phyloP scores from a whole-genome alignment of 768 basidiomycete species.

The Plicaturopsis crispa region DNA sequence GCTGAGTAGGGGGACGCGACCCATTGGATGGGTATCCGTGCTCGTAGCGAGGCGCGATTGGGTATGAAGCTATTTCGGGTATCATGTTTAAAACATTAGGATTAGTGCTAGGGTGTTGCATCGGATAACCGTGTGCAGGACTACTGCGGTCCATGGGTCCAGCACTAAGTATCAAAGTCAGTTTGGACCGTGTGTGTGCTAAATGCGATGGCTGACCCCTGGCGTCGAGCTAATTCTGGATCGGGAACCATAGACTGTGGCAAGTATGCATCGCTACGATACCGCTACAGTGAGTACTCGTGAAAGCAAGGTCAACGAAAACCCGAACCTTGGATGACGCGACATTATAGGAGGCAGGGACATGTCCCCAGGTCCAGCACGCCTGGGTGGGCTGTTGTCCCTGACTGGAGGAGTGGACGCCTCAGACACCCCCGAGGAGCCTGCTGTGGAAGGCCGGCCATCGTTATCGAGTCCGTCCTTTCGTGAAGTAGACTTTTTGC shows the following conservation, averaged over 20 bases:
- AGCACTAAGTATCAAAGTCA: too few species aligned
- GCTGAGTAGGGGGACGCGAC: constrained; percentile 20
- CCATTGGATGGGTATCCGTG: constrained; percentile 34
- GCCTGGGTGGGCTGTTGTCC: constrained; percentile 59
- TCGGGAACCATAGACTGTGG: constrained; percentile 35
- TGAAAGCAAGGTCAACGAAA: constrained; percentile 3
- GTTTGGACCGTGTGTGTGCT: too few species aligned
- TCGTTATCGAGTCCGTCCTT: constrained; percentile 47
- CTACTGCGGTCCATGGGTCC: too few species aligned
- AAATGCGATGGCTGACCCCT: constrained; percentile 30
- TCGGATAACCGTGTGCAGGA: constrained; percentile 37
- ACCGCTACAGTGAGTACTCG: constrained; percentile 5
- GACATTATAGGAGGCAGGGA: constrained; percentile 32
- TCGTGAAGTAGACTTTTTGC: constrained; percentile 54
- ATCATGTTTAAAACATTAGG: constrained; percentile 47
- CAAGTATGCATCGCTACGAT: constrained; percentile 35
- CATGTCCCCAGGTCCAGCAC: constrained; percentile 16
- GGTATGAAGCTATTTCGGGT: constrained; percentile 49
- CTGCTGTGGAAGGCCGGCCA: constrained; percentile 66
- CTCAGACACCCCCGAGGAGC: constrained; percentile 66
- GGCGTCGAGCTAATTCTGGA: constrained; percentile 35
- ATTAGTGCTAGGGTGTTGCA: constrained; percentile 33
- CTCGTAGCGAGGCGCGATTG: constrained; percentile 46
- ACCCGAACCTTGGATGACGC: constrained; percentile 31
- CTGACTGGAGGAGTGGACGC: constrained; percentile 66